Evolutionary conservation across 352 stramenopile genomes (phyloP).

Genomic region (Pythium oligandrum): DNA sequence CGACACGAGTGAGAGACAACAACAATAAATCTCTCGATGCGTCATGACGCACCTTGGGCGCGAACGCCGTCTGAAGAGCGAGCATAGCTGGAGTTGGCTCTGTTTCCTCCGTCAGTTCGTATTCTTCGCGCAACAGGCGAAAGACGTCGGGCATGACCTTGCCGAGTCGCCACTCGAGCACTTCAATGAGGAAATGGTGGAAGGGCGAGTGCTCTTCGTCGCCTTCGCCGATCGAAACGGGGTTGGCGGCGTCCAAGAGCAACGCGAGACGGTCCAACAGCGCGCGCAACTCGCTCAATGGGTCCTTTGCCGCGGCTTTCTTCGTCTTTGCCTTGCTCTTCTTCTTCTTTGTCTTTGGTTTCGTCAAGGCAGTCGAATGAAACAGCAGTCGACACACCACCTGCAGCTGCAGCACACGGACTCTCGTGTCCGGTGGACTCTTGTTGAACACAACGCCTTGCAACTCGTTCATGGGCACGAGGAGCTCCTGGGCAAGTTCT

Average conservation of each 20-base stretch:
- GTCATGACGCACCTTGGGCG: not conserved
- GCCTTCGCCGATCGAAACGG: conserved; percentile 51
- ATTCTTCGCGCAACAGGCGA: conserved; percentile 36
- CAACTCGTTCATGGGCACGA: conserved; percentile 9
- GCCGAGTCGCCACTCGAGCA: conserved; percentile 39
- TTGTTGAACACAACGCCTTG: too few species aligned
- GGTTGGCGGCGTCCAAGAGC: conserved; percentile 65
- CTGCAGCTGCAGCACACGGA: conserved; percentile 62
- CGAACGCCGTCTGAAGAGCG: conserved; percentile 4
- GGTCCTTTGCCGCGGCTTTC: not conserved
- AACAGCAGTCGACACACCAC: conserved; percentile 46
- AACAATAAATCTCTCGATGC: not conserved
- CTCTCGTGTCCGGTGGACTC: conserved; percentile 26
- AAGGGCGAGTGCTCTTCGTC: conserved; percentile 68
- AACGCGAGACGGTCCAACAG: conserved; percentile 73
- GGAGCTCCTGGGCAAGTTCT: conserved; percentile 11
- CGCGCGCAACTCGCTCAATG: conserved; percentile 40
- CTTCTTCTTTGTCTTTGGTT: conserved; percentile 19
- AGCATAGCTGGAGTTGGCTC: conserved; percentile 6
- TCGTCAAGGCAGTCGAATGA: conserved; percentile 1
- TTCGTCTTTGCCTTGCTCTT: conserved; percentile 42
- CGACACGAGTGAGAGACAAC: not conserved
- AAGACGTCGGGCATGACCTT: conserved; percentile 41
- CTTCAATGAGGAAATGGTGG: conserved; percentile 53
- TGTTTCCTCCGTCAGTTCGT: conserved; percentile 54